Base-by-base conservation (phyloP, 2,329 filamentous ascomycete species). In the Chalaropsis thielavioides region DNA sequence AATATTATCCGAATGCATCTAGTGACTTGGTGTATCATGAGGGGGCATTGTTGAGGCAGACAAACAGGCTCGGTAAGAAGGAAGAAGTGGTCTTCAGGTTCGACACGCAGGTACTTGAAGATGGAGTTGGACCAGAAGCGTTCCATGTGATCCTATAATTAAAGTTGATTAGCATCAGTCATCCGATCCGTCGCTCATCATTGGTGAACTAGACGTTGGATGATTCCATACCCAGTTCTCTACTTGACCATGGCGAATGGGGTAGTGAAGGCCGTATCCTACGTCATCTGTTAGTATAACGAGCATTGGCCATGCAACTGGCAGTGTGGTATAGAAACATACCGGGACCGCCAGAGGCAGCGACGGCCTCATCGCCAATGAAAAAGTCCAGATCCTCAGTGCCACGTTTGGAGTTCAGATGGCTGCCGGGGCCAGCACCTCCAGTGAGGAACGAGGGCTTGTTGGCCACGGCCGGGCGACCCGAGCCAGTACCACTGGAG, bases 111-210 rank as follows among this genome's bases (percentile, higher is more conserved):
- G 74, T 99, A 99, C 76, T 99, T 99, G 84, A 99, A 99, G 78
- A 99, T 99, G 69, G 94, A 99, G 79, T 97, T 97, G 70, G 95
- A 97, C 94, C 94, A 99, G 79, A 97, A 99, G 69, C 94, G 87
- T 77, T 99, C 94, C 94, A 99, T 99, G 72, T 96, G 90, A 77
- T 99, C 94, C 89, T 94, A 70, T 5, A 67, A 64, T 68, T 56
- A 68, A 15, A 38, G 22, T 24, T 17, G 38, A 46, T 65, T 65
- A 65, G 58, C 49, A 44, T 31, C 19, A 40, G n/a, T n/a, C 13
- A n/a, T 31, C 17, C n/a, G 6, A 71, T 76, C 69, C 76, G 73
- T 67, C 44, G 15, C 7, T 11, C 19, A 43, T 4, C n/a, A 67
- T 62, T 41, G n/a, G 3, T 31, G 17, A 8, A 24, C 40, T 17